A percentile compares a stretch with the other conserved stretches of the same genome.
Conservation (phyloP, 805 yeast species). For the Candida pseudoglaebosa region DNA sequence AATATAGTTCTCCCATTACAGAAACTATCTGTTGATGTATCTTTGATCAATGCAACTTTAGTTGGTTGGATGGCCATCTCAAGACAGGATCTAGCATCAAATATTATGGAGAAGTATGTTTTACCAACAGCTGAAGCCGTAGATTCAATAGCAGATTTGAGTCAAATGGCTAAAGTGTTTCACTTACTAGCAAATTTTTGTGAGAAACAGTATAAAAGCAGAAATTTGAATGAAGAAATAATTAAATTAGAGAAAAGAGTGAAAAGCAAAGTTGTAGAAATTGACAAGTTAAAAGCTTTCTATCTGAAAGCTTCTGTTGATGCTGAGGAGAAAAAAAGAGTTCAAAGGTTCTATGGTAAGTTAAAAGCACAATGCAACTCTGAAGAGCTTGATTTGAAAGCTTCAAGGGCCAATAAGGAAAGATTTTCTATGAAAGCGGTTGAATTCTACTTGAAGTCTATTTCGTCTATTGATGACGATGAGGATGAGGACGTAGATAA, state of each 20-base stretch:
- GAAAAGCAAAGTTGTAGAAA: constrained; percentile 42
- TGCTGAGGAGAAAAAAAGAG: constrained; percentile 47
- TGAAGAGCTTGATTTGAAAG: constrained; percentile 46
- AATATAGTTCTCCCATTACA: constrained; percentile 13
- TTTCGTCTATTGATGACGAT: constrained; percentile 42
- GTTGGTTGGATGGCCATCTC: constrained; percentile 73
- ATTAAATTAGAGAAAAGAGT: constrained; percentile 36
- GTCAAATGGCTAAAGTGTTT: constrained; percentile 43
- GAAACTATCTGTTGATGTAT: constrained; percentile 15
- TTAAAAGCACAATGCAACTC: constrained; percentile 44
- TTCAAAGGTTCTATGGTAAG: constrained; percentile 48
- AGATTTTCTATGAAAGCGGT: constrained; percentile 51
- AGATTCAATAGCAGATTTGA: constrained; percentile 9
- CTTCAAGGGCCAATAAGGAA: constrained; percentile 32
- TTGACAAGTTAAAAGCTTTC: constrained; percentile 45
- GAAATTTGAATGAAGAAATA: constrained; percentile 43
- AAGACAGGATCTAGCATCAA: constrained; percentile 59
- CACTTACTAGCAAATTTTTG: constrained; percentile 71
- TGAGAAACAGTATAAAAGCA: constrained; percentile 53
- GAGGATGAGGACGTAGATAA: constrained; percentile 64
- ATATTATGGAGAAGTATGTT: constrained; percentile 56
- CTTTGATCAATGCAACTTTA: constrained; percentile 38
- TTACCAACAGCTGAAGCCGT: constrained; percentile 34
- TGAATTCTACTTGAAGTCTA: constrained; percentile 53
- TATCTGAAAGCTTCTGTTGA: constrained; percentile 37